Evolutionary conservation across 2,329 filamentous ascomycete species (phyloP).

Genomic region (Fusarium kyushuense): DNA sequence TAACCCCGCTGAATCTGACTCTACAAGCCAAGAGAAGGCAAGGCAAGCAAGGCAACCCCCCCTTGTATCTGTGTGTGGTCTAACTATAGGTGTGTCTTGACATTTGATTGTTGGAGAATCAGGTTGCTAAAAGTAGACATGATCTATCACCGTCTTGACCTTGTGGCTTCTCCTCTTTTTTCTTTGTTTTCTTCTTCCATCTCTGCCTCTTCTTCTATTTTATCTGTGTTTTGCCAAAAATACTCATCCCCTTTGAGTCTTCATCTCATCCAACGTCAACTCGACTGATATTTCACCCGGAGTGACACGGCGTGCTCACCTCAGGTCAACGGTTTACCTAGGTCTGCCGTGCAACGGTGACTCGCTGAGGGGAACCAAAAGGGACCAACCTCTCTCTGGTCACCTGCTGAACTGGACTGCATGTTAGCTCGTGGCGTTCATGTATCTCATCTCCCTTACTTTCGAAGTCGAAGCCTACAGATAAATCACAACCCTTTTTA

Average conservation of each 20-base stretch:
- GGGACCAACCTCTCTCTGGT: constrained; percentile 27
- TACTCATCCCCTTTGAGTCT: background rate
- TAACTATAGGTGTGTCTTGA: constrained; percentile 10
- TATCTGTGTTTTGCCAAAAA: background rate
- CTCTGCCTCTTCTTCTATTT: background rate
- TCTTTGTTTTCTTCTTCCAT: background rate
- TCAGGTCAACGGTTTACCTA: constrained; percentile 14
- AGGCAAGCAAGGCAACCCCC: background rate
- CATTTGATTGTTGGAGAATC: constrained; percentile 9
- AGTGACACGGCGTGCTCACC: constrained; percentile 29
- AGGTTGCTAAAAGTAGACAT: constrained; percentile 20
- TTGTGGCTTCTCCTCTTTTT: background rate
- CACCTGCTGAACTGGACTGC: constrained; percentile 23
- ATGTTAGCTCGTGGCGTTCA: constrained; percentile 12
- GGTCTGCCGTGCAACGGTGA: constrained; percentile 27
- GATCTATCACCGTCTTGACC: constrained; percentile 1
- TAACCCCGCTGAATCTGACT: constrained; percentile 3
- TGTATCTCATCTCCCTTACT: background rate
- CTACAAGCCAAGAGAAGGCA: background rate
- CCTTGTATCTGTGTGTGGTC: background rate
- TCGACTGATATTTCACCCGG: constrained; percentile 6
- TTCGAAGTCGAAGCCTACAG: background rate
- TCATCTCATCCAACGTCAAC: constrained; percentile 6
- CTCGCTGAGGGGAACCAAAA: constrained; percentile 20
- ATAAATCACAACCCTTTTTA: background rate